These are phyloP conservation scores for Pyricularia sp. DNA, from an alignment of 2,329 filamentous ascomycete genomes.

Conservation along the genomic window DNA sequence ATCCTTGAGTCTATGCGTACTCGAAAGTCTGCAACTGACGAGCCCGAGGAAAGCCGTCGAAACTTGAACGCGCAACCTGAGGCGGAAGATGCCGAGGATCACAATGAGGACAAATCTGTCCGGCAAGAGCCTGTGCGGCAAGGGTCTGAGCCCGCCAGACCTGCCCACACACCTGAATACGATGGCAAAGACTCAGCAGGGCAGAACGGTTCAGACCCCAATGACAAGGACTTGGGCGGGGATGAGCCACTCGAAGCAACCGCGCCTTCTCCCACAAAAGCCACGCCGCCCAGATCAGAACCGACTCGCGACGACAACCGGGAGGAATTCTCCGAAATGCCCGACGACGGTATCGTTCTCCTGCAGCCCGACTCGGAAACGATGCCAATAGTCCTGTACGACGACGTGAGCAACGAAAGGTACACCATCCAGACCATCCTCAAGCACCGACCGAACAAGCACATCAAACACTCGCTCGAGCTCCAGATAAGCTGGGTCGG, in stretches of 20 bases:
- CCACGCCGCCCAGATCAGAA: not conserved
- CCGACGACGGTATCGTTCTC: not conserved
- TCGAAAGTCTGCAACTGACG: not conserved
- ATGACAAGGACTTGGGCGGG: not conserved
- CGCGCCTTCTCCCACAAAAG: not conserved
- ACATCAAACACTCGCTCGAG: slow-evolving; percentile 1
- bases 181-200: not conserved
- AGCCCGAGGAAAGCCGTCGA: not conserved
- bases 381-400: not conserved
- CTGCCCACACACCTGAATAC: not conserved
- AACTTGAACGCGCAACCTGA: not conserved
- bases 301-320: not conserved
- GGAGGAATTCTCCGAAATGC: not conserved
- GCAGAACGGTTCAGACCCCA: not conserved
- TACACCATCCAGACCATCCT: not conserved
- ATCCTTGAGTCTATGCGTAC: not conserved
- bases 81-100: not conserved
- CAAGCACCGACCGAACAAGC: not conserved
- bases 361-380: not conserved
- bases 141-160: not conserved
- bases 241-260: not conserved
- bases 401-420: slow-evolving; percentile 1
- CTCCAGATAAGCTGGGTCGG: not conserved
- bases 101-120: not conserved
- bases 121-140: not conserved